phyloP scores from a whole-genome alignment of 2,329 filamentous ascomycete genomes.

The Aspergillus candidus region DNA sequence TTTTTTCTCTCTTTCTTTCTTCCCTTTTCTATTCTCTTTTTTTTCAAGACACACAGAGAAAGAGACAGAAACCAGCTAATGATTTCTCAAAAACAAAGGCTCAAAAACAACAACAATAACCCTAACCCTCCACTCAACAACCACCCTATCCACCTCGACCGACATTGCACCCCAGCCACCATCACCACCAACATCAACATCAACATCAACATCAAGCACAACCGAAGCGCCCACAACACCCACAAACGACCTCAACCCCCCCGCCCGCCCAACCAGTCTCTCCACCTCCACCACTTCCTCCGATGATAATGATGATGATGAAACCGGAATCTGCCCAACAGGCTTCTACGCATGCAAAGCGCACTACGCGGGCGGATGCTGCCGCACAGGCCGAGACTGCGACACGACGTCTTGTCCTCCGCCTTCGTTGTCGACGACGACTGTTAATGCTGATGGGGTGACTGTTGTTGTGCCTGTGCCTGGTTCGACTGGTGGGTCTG shows the following conservation, averaged over 20 bases:
- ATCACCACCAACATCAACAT: slow-evolving; percentile 35
- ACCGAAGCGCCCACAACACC: slow-evolving; percentile 31
- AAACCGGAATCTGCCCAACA: slow-evolving; percentile 61
- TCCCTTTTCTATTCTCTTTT: too few relatives aligned
- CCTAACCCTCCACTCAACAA: too few relatives aligned
- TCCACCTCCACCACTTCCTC: slow-evolving; percentile 32
- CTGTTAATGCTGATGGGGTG: slow-evolving; percentile 57
- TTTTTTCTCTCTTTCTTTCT: neutral
- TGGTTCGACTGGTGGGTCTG: too few relatives aligned
- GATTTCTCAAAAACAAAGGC: too few relatives aligned
- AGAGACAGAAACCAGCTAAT: too few relatives aligned
- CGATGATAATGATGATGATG: slow-evolving; percentile 17
- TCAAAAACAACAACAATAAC: too few relatives aligned
- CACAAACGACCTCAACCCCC: slow-evolving; percentile 25
- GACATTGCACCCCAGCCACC: slow-evolving; percentile 22
- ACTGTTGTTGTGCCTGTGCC: slow-evolving; percentile 61
- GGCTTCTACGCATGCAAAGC: slow-evolving; percentile 90
- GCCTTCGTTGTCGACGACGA: slow-evolving; percentile 59
- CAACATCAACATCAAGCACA: slow-evolving; percentile 33
- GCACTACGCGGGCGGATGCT: slow-evolving; percentile 75
- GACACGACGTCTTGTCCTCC: slow-evolving; percentile 70
- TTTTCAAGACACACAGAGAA: too few relatives aligned
- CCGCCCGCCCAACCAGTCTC: slow-evolving; percentile 34
- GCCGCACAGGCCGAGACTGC: slow-evolving; percentile 80
- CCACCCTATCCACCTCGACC: slow-evolving; percentile 5